Base-by-base conservation (phyloP, 139 green algal genomes). In the Diplosphaera chodatii region DNA sequence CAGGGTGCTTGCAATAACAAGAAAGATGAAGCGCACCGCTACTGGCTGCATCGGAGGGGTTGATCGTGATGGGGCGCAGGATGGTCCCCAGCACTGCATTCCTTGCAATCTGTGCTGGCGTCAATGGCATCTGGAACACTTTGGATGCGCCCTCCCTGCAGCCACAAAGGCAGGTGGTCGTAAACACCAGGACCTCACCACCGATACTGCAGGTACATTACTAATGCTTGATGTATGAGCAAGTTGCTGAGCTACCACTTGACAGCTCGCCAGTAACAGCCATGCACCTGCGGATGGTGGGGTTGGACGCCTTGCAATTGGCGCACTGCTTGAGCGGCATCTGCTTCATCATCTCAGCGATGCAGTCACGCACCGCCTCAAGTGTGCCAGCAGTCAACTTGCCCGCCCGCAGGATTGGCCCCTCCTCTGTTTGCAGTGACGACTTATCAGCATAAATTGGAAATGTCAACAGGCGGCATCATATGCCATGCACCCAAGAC, bases 221-320 rank as follows among this genome's bases (percentile, higher is more conserved):
- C n/a, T n/a, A n/a, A n/a, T n/a, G n/a, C n/a, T n/a, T n/a, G n/a
- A n/a, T n/a, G n/a, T n/a, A n/a, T n/a, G n/a, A n/a, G n/a, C n/a
- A n/a, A n/a, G n/a, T n/a, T n/a, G n/a, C n/a, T n/a, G n/a, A n/a
- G n/a, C n/a, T n/a, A n/a, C n/a, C n/a, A n/a, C n/a, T n/a, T n/a
- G n/a, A n/a, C n/a, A n/a, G n/a, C n/a, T n/a, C n/a, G n/a, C n/a
- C n/a, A n/a, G n/a, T n/a, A n/a, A n/a, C n/a, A n/a, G n/a, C 62
- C n/a, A 27, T 55, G 33, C 56, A 81, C 78, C 69, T 64, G 55
- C 67, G 81, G 55, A 94, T 73, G 32, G 27, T 73, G 25, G 88
- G 85, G 69, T 78, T 87, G 73, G 79, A 55, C 3, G 82, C 84
- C 4, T 69, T 66, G 79, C 94, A 99, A 85, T 97, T 97, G 31